Evolutionary conservation across 1,284 basidiomycete species (phyloP), one percentile per base, ranked within the genome.

Genomic region (Heterobasidion occidentale): DNA sequence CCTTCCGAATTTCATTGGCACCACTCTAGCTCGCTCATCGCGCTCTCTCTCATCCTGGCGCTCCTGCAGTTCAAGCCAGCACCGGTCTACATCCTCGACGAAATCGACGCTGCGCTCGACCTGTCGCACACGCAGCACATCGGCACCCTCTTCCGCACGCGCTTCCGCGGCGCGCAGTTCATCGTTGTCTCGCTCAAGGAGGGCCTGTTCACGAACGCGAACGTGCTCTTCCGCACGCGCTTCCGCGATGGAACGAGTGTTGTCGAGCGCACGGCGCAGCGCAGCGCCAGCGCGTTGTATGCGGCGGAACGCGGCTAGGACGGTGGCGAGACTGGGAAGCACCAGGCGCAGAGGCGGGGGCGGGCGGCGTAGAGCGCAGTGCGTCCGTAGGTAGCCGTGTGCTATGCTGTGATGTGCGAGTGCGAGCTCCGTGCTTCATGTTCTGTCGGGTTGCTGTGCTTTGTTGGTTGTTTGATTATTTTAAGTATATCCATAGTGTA

Each of bases 31-130:
- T 98, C 95, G 1, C 81, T 99, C 60, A 98, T 99, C 65, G 96
- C 96, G 0, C 81, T 99, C 2, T 97, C 94, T 9, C 80, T 99
- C 52, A 98, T 99, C 77, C 96, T 99, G 94, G 90, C 95, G 0
- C 81, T 99, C 45, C 81, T 99, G 38, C 95, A 98, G 71, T 98
- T 98, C 82, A 98, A 98, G 69, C 94, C 96, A 2, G 95, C 96
- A n/a, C 97, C 94, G 0, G 96, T 99, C 93, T 98, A 99, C 71
- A 98, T 99, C 67, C 81, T 99, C 20, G 97, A 99, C 74, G 97
- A 99, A 74, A 97, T 99, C 64, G 94, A 98, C 71, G 94, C 95
- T 0, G 95, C 95, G 6, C 82, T 98, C 48, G 96, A 99, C 74
- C 76, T 98, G 20, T 94, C 92, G 51, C 95, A 98, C 67, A 98